These are phyloP conservation scores for Alloteropsis angusta DNA, from an alignment of 202 grass and related monocot species.

Conservation along the genomic window DNA sequence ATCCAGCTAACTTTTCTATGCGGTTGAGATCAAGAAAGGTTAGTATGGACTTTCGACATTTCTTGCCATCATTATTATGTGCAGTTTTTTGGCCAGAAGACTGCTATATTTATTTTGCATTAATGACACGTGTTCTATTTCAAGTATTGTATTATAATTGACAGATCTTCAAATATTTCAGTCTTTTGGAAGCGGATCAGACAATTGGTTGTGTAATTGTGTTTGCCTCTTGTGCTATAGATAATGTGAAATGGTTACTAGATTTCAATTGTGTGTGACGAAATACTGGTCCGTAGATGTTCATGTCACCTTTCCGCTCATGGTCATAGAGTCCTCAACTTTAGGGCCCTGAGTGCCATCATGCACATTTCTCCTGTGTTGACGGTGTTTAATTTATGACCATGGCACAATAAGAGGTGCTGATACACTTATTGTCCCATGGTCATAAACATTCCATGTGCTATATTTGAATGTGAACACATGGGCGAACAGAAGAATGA, in stretches of 20 bases:
- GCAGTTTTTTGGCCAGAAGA: background rate
- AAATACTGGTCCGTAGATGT: background rate
- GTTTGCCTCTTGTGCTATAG: background rate
- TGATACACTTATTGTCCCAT: background rate
- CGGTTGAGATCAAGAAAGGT: conserved; percentile 60
- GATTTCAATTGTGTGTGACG: background rate
- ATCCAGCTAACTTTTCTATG: conserved; percentile 34
- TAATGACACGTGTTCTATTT: background rate
- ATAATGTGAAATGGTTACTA: conserved; percentile 4
- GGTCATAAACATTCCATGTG: background rate
- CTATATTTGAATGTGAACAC: background rate
- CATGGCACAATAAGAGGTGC: background rate
- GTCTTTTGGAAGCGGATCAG: conserved; percentile 1
- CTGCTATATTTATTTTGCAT: conserved; percentile 12
- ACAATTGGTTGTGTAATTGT: conserved; percentile 7
- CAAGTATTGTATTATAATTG: background rate
- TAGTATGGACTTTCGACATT: conserved; percentile 15
- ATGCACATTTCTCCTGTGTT: background rate
- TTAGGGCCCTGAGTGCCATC: background rate
- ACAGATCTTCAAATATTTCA: background rate
- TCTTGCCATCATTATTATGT: conserved; percentile 2
- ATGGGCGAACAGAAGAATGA: background rate
- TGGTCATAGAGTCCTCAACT: conserved; percentile 5
- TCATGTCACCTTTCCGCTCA: background rate
- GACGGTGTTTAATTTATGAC: background rate